These are phyloP conservation scores for Sporothrix sp. DNA, from an alignment of 2,329 filamentous ascomycete species.

Conservation along the genomic window DNA sequence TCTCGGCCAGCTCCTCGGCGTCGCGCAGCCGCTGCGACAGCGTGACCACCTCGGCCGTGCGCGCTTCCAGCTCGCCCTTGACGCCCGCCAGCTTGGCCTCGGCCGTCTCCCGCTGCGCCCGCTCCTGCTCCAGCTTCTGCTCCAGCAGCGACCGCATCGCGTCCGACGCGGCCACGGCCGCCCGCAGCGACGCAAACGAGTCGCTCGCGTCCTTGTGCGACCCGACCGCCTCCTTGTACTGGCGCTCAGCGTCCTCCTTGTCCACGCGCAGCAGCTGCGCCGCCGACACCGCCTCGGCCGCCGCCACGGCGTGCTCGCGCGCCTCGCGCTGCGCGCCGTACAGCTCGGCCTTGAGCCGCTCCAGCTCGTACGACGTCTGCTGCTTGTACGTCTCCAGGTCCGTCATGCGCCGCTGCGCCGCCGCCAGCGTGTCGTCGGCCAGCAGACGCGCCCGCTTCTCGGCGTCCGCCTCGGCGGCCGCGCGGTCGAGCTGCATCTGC, in stretches of 20 bases:
- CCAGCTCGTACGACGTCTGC: conserved; percentile 72
- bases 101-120: conserved; percentile 60
- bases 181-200: conserved; percentile 64
- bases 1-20: conserved; percentile 79
- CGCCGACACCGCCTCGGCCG: conserved; percentile 65
- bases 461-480: conserved; percentile 62
- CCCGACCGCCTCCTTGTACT: conserved; percentile 57
- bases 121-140: conserved; percentile 74
- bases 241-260: conserved; percentile 64
- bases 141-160: conserved; percentile 71
- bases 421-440: conserved; percentile 78
- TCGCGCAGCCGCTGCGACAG: conserved; percentile 67
- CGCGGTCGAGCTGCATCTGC: conserved; percentile 61
- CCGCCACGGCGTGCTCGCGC: conserved; percentile 69
- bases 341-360: conserved; percentile 75
- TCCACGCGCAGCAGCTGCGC: conserved; percentile 74
- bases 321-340: conserved; percentile 69
- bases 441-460: conserved; percentile 74
- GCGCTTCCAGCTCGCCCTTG: conserved; percentile 72
- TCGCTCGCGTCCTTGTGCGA: conserved; percentile 59
- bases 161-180: conserved; percentile 68
- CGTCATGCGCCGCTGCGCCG: conserved; percentile 70
- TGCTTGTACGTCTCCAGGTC: conserved; percentile 81
- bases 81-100: conserved; percentile 70
- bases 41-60: conserved; percentile 65